Evolutionary conservation across 1,284 basidiomycete genomes (phyloP).

Genomic region (Ustilago shanxiensis): DNA sequence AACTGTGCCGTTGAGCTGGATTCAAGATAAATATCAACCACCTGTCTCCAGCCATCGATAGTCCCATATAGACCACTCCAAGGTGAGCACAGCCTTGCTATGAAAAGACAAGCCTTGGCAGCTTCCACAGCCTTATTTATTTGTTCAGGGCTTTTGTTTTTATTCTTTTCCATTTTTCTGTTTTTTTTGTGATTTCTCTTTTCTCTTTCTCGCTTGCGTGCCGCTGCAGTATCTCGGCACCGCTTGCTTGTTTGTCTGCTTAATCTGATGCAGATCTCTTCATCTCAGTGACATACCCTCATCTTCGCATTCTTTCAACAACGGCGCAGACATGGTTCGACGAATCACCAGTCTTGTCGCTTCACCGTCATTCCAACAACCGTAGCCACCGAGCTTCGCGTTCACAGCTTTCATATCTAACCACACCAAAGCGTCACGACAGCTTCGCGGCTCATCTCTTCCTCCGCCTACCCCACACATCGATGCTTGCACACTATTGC

Average conservation of each 20-base stretch:
- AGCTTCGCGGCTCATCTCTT: background rate
- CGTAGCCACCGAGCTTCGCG: background rate
- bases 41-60: too few relatives aligned
- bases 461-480: background rate
- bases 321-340: constrained; percentile 10
- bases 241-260: constrained; percentile 5
- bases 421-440: background rate
- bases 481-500: background rate
- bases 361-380: background rate
- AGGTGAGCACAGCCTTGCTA: too few relatives aligned
- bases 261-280: background rate
- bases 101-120: too few relatives aligned
- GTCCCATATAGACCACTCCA: too few relatives aligned
- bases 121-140: too few relatives aligned
- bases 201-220: background rate
- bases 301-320: background rate
- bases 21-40: too few relatives aligned
- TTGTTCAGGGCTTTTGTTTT: background rate
- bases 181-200: constrained; percentile 7
- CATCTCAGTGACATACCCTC: background rate
- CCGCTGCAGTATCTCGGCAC: background rate
- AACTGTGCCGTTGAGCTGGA: too few relatives aligned
- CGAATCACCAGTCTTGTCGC: background rate
- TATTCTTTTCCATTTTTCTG: background rate
- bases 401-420: background rate